These are phyloP conservation scores for Cytospora piceicola DNA, from an alignment of 2,329 filamentous ascomycete species.

Conservation along the genomic window DNA sequence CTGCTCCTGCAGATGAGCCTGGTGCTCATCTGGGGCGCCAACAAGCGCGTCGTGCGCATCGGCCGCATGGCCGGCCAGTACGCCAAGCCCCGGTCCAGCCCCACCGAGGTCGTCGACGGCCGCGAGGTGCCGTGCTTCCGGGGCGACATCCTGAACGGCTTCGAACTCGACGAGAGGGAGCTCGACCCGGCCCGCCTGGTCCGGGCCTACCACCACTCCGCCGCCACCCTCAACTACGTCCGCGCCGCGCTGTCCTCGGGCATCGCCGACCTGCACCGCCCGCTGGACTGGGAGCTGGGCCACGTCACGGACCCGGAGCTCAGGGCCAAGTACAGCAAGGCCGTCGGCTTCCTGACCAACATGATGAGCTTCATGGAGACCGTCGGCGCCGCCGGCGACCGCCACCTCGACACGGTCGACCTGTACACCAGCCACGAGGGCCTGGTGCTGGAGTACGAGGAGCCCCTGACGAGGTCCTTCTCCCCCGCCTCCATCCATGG, in stretches of 20 bases:
- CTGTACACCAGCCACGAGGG: constrained; percentile 96
- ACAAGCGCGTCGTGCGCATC: constrained; percentile 86
- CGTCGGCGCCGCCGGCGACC: constrained; percentile 79
- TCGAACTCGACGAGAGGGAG: constrained; percentile 71
- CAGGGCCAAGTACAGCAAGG: constrained; percentile 82
- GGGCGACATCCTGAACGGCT: constrained; percentile 95
- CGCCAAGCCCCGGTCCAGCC: constrained; percentile 90
- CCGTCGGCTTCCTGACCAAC: constrained; percentile 85
- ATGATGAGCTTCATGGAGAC: constrained; percentile 93
- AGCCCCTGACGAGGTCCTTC: constrained; percentile 78
- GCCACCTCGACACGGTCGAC: constrained; percentile 87
- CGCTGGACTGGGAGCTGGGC: constrained; percentile 91
- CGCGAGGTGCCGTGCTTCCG: constrained; percentile 86
- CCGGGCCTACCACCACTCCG: constrained; percentile 92
- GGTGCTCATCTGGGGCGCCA: constrained; percentile 86
- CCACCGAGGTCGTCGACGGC: constrained; percentile 77
- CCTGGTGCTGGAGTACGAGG: constrained; percentile 91
- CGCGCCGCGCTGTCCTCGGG: constrained; percentile 82
- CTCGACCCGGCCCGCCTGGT: constrained; percentile 86
- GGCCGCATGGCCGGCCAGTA: constrained; percentile 97
- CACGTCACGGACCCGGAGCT: constrained; percentile 85
- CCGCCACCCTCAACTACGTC: constrained; percentile 92
- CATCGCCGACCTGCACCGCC: constrained; percentile 90
- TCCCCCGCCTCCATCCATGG: constrained; percentile 45
- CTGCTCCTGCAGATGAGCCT: constrained; percentile 95